A percentile compares a stretch with the other conserved stretches of the same genome.
Conservation (phyloP, 2,329 filamentous ascomycete genomes). For the Akanthomyces uredinophilus region DNA sequence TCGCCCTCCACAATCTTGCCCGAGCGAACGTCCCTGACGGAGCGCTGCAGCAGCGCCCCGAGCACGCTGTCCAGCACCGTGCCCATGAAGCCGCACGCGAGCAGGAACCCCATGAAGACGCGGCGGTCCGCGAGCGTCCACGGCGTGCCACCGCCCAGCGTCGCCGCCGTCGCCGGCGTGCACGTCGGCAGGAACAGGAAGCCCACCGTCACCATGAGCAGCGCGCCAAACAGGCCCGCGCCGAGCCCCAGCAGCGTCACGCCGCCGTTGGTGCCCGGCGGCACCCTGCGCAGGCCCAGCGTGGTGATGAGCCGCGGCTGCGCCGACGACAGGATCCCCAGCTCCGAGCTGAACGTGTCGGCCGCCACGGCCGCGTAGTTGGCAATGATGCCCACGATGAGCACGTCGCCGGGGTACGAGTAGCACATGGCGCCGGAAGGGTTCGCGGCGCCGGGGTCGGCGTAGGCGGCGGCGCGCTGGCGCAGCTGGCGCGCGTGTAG, state of each 20-base stretch:
- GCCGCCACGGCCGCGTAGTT: constrained; percentile 91
- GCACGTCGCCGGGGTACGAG: constrained; percentile 56
- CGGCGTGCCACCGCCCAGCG: constrained; percentile 38
- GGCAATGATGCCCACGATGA: constrained; percentile 61
- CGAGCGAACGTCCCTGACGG: constrained; percentile 74
- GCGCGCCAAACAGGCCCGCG: constrained; percentile 69
- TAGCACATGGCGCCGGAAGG: constrained; percentile 47
- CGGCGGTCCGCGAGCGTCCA: constrained; percentile 46
- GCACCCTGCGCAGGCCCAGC: constrained; percentile 68
- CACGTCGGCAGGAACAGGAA: constrained; percentile 68
- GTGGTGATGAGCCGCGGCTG: constrained; percentile 83
- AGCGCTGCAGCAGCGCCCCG: constrained; percentile 78
- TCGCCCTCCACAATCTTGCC: constrained; percentile 87
- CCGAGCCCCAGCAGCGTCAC: constrained; percentile 70
- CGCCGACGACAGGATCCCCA: constrained; percentile 78
- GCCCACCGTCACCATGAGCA: constrained; percentile 62
- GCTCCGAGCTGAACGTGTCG: constrained; percentile 92
- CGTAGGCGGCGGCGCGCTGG: constrained; percentile 38
- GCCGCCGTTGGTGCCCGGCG: constrained; percentile 88
- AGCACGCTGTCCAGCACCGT: constrained; percentile 84
- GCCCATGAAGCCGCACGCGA: constrained; percentile 69
- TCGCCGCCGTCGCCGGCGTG: constrained; percentile 32
- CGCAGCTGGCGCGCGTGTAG: constrained; percentile 57
- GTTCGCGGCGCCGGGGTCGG: constrained; percentile 26
- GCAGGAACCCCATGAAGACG: constrained; percentile 52